A percentile compares a stretch with the other conserved stretches of the same genome.
Evolutionary conservation across 2,329 filamentous ascomycete genomes (phyloP).

Genomic region (Fusarium albosuccineum): DNA sequence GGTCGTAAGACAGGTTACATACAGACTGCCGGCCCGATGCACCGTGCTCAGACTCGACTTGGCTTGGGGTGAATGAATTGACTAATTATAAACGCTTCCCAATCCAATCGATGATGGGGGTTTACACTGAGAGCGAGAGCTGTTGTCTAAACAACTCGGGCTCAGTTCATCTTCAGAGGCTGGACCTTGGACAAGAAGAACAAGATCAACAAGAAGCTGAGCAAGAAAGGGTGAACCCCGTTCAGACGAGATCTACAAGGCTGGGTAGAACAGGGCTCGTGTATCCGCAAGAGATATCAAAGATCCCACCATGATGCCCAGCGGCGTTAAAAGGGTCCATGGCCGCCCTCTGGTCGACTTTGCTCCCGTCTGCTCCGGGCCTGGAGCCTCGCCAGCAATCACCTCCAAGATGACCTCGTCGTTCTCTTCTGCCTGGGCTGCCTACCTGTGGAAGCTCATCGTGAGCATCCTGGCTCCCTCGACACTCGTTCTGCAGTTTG

Average conservation of each 20-base stretch:
- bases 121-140: no score
- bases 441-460: slow-evolving; percentile 41
- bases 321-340: slow-evolving; percentile 39
- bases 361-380: slow-evolving; percentile 28
- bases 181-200: slow-evolving; percentile 36
- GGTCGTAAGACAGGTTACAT: slow-evolving; percentile 40
- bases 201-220: slow-evolving; percentile 5
- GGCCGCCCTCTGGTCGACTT: slow-evolving; percentile 28
- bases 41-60: slow-evolving; percentile 42
- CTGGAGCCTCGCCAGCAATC: slow-evolving; percentile 27
- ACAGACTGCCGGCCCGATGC: slow-evolving; percentile 45
- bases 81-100: slow-evolving; percentile 44
- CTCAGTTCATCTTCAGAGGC: slow-evolving; percentile 25
- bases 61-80: slow-evolving; percentile 24
- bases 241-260: slow-evolving; percentile 18
- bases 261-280: slow-evolving; percentile 5
- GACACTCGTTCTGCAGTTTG: slow-evolving; percentile 32
- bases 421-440: slow-evolving; percentile 34
- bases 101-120: slow-evolving; percentile 10
- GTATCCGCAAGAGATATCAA: slow-evolving; percentile 9
- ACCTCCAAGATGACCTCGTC: slow-evolving; percentile 36
- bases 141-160: slow-evolving; percentile 8
- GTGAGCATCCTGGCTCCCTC: slow-evolving; percentile 43
- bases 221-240: neutral
- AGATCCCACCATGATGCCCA: slow-evolving; percentile 42